A percentile compares a stretch with the other conserved stretches of the same genome.
These are phyloP conservation scores for Aspergillus quadrilineatus DNA, from an alignment of 2,329 filamentous ascomycete species.

Conservation along the genomic window DNA sequence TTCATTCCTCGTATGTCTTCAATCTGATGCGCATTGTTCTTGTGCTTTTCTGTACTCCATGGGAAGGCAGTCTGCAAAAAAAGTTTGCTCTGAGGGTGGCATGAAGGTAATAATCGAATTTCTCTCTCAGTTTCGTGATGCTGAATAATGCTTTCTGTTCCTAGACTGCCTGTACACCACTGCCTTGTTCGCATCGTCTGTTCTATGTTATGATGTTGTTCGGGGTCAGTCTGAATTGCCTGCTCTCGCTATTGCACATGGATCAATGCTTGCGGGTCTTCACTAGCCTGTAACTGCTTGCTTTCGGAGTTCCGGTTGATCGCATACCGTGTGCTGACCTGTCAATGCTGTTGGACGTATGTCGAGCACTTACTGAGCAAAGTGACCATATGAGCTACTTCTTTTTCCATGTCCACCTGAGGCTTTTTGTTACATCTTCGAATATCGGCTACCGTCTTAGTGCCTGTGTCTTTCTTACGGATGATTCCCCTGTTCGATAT, in stretches of 20 bases:
- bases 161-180: constrained; percentile 40
- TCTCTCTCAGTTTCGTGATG: constrained; percentile 33
- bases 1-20: constrained; percentile 39
- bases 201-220: background rate
- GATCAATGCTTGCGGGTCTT: constrained; percentile 16
- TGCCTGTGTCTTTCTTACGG: constrained; percentile 20
- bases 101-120: constrained; percentile 41
- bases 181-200: constrained; percentile 24
- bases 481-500: constrained; percentile 33
- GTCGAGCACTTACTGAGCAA: constrained; percentile 7
- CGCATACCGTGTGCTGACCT: constrained; percentile 14
- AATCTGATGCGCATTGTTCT: constrained; percentile 34
- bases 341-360: constrained; percentile 5
- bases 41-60: constrained; percentile 33
- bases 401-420: constrained; percentile 1
- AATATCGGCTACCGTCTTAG: constrained; percentile 9
- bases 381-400: constrained; percentile 13
- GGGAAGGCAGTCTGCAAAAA: constrained; percentile 49
- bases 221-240: constrained; percentile 9
- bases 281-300: constrained; percentile 23
- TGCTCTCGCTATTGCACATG: constrained; percentile 12
- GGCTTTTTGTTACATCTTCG: constrained; percentile 7
- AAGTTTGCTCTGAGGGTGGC: constrained; percentile 38
- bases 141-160: constrained; percentile 34
- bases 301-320: constrained; percentile 22